Evolutionary conservation across 2,329 filamentous ascomycete genomes (phyloP), one percentile per base, ranked within the genome.

Genomic region (Exophiala aquamarina): DNA sequence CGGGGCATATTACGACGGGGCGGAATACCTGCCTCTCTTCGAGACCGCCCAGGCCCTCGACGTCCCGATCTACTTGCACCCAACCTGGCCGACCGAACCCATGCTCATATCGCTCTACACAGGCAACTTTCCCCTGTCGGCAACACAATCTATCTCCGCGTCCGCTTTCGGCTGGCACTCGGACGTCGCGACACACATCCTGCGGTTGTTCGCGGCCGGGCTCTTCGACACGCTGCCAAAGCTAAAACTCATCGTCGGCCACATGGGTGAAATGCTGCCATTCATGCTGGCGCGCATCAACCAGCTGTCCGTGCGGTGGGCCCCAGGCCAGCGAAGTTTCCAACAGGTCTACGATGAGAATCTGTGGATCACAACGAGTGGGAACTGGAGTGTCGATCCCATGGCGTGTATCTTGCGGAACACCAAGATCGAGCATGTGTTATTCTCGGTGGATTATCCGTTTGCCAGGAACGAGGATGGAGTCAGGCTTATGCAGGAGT

Each of bases 371-470:
- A 81, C 78, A 1, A 81, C 78, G 2, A 76, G 71, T 45, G 79
- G 79, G 2, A 70, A 74, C 40, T 79, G 75, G 61, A 71, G 71
- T 26, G 50, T 81, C 18, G 67, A 65, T 48, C 74, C 72, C 8
- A 56, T 82, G 63, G 68, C 68, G 9, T 63, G 63, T 34, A 49
- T 72, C 26, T 45, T 71, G 41, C 58, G 52, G n/a, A 59, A 59
- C 8, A 59, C 55, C n/a, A 49, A 49, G 14, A 64, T 71, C 10
- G 75, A 79, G 14, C 66, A 67, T 9, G 68, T 83, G 1, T 45
- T 83, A 57, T 82, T 76, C 57, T 80, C 75, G 49, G 73, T 81
- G 8, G 78, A 82, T 53, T 82, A 81, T 54, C 80, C 79, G 0
- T 80, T 82, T 40, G 69, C 70, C 23, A 66, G 64, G 39, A 79